Evolutionary conservation across 257 asterid genomes (phyloP), one percentile per base, ranked within the genome.

Genomic region (Perilla frutescens): DNA sequence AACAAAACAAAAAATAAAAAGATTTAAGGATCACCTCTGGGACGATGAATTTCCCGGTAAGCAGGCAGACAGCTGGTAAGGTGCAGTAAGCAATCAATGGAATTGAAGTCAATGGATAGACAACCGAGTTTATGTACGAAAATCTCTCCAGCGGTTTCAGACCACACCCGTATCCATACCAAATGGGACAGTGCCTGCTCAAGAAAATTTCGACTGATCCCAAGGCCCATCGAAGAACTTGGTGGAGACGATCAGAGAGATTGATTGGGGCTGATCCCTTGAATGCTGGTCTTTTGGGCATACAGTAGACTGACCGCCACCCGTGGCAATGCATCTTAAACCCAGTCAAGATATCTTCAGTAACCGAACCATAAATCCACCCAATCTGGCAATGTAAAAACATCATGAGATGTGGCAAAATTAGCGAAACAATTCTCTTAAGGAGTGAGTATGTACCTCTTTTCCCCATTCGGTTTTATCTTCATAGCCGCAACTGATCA

Each of bases 241-340:
- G 98, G 76, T 93, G 97, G 81, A 93, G 76, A 84, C 98, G 98
- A 82, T 93, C 98, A 1, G 98, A 89, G 59, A 93, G 93, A 86
- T 93, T 93, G 85, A 93, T 93, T 6, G 97, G 98, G 50, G 97
- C 98, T 4, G 98, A 93, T 54, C 98, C 98, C 73, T 93, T 91
- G 55, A 93, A 93, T 47, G 98, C 98, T 43, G 98, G 85, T 50
- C 90, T 72, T 76, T 75, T 81, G 8, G 98, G 98, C 45, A 89
- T 89, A 77, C 98, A 93, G 86, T 93, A 93, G 43, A 93, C 98
- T 1, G 98, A 91, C 71, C 98, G 79, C 98, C 98, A 93, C 47
- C 98, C 98, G 64, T 93, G 98, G 83, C 97, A 93, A 77, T 93
- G 98, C 98, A 93, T 93, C 81, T 93, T 93, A 75, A 93, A 93